Conservation (phyloP, 1,284 basidiomycete species). For the Sanghuangporus weigelae region DNA sequence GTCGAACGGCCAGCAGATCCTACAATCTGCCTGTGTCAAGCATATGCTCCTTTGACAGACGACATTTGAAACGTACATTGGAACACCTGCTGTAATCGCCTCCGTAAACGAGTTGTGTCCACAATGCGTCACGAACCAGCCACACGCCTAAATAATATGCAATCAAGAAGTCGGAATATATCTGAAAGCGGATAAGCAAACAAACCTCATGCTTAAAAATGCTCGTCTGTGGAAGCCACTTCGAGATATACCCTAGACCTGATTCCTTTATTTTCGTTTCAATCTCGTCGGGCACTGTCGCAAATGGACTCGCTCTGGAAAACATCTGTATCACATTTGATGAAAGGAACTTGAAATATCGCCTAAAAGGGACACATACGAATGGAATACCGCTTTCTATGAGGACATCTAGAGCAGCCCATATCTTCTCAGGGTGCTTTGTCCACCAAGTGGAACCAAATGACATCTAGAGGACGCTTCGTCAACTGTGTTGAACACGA, state of each 20-base stretch:
- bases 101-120: slow-evolving; percentile 19
- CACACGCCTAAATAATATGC: slow-evolving; percentile 13
- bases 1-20: slow-evolving; percentile 25
- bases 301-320: slow-evolving; percentile 2
- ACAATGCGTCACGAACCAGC: slow-evolving; percentile 19
- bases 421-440: slow-evolving; percentile 12
- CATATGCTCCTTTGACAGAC: not conserved
- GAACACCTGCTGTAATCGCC: slow-evolving; percentile 13
- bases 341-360: not conserved
- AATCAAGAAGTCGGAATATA: not conserved
- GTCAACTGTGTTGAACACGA: not conserved
- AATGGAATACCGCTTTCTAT: slow-evolving; percentile 16
- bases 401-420: slow-evolving; percentile 10
- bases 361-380: not conserved
- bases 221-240: slow-evolving; percentile 18
- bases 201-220: slow-evolving; percentile 16
- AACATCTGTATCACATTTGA: slow-evolving; percentile 4
- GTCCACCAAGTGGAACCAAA: slow-evolving; percentile 18
- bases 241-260: slow-evolving; percentile 6
- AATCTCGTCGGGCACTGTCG: slow-evolving; percentile 8
- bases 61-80: slow-evolving; percentile 8
- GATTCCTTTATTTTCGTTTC: slow-evolving; percentile 6
- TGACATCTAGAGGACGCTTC: slow-evolving; percentile 10
- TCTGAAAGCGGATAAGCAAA: not conserved
- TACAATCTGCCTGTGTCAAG: not conserved